Percentiles rank a stretch among this genome's conserved stretches.
phyloP scores from a whole-genome alignment of 2,329 filamentous ascomycete genomes.

The Neonectria sp. region DNA sequence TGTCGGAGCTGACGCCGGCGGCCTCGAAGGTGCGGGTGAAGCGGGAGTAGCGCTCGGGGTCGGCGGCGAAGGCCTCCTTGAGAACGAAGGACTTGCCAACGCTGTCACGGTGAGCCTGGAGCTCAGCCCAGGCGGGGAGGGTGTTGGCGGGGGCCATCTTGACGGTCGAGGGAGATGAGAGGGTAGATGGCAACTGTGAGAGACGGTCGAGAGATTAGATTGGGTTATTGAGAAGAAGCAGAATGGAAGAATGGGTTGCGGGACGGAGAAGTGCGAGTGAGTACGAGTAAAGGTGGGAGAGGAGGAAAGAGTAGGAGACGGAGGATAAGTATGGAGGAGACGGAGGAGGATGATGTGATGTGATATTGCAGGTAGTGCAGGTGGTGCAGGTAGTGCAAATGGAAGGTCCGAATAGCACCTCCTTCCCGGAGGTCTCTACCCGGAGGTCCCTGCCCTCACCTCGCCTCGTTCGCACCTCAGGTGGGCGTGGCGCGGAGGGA shows the following conservation, averaged over 20 bases:
- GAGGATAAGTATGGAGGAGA: background rate
- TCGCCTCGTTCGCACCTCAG: constrained; percentile 6
- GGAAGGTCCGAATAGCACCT: constrained; percentile 3
- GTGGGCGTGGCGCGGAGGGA: constrained; percentile 34
- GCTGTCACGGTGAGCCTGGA: constrained; percentile 90
- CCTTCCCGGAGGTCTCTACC: constrained; percentile 16
- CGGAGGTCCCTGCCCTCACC: background rate
- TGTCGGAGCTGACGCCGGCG: constrained; percentile 85
- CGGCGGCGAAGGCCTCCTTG: constrained; percentile 92
- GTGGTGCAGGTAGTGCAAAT: background rate
- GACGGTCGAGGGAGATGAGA: constrained; percentile 13
- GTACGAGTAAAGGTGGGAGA: background rate
- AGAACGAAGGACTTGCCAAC: constrained; percentile 92
- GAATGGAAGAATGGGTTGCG: constrained; percentile 5
- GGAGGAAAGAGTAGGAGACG: constrained; percentile 31
- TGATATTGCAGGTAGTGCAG: constrained; percentile 11
- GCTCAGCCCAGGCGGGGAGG: constrained; percentile 88
- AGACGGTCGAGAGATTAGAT: constrained; percentile 18
- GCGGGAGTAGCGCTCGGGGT: constrained; percentile 90
- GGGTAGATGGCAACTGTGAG: constrained; percentile 18
- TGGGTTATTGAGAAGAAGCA: constrained; percentile 22
- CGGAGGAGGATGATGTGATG: constrained; percentile 26
- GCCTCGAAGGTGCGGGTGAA: constrained; percentile 90
- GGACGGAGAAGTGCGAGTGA: background rate
- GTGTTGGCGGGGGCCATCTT: constrained; percentile 87